A percentile compares a stretch with the other conserved stretches of the same genome.
These are phyloP conservation scores for Heritiera fomes DNA, from an alignment of 345 rosid species.

Conservation along the genomic window DNA sequence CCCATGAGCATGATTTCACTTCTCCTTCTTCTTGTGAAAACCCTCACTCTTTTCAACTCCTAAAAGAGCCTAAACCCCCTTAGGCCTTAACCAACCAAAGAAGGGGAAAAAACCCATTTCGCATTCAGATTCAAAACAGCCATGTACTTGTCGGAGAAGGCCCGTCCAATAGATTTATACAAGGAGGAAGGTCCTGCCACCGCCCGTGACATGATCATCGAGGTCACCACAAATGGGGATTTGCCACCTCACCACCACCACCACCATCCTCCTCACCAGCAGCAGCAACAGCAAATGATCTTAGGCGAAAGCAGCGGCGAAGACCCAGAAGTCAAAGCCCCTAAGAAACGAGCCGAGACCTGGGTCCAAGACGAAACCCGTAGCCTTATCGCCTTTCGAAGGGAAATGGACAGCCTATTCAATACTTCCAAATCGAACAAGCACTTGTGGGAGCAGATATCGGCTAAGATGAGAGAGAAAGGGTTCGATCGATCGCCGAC, in stretches of 20 bases:
- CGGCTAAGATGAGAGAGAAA: slow-evolving; percentile 85
- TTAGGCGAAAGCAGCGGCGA: slow-evolving; percentile 85
- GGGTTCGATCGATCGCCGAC: slow-evolving; percentile 98
- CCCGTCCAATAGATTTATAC: slow-evolving; percentile 74
- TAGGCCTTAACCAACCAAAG: neutral
- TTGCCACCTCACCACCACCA: slow-evolving; percentile 47
- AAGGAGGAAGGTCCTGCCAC: slow-evolving; percentile 59
- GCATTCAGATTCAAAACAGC: neutral
- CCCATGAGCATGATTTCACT: slow-evolving; percentile 19
- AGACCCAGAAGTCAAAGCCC: slow-evolving; percentile 78
- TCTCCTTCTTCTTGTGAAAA: slow-evolving; percentile 15
- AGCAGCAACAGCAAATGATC: slow-evolving; percentile 64
- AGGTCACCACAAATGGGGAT: slow-evolving; percentile 66
- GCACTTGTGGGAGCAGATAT: slow-evolving; percentile 96
- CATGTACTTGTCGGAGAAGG: slow-evolving; percentile 89
- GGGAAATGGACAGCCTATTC: slow-evolving; percentile 88
- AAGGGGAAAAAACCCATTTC: neutral
- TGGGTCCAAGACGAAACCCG: slow-evolving; percentile 99
- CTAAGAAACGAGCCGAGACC: slow-evolving; percentile 97
- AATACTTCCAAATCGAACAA: slow-evolving; percentile 97
- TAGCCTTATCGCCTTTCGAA: slow-evolving; percentile 64
- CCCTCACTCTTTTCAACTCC: slow-evolving; percentile 19
- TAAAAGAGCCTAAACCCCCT: neutral
- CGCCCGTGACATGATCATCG: slow-evolving; percentile 78
- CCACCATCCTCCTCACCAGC: slow-evolving; percentile 26